Evolutionary conservation across 176 grass and related monocot genomes (phyloP).

Genomic region (Thalia dealbata): DNA sequence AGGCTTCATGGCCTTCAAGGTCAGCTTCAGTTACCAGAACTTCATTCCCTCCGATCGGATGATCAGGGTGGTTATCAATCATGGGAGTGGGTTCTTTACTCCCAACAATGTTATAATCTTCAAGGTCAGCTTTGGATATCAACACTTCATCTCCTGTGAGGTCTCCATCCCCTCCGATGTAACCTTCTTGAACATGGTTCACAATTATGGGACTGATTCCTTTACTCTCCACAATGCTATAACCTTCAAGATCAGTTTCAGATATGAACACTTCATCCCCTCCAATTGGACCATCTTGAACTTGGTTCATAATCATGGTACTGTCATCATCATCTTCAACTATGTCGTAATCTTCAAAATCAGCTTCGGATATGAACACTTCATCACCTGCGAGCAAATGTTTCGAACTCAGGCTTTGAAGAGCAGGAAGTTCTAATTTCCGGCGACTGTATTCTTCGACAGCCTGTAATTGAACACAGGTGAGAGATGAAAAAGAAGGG

Average conservation of each 20-base stretch:
- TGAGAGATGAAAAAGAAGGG: not conserved
- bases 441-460: conserved; percentile 48
- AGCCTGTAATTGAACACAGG: conserved; percentile 34
- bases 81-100: not conserved
- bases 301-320: conserved; percentile 2
- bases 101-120: conserved; percentile 31
- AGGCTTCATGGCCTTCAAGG: conserved; percentile 65
- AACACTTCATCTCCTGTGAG: conserved; percentile 25
- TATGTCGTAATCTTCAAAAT: not conserved
- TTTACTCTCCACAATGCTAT: not conserved
- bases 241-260: conserved; percentile 80
- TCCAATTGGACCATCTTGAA: not conserved
- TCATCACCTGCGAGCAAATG: conserved; percentile 18
- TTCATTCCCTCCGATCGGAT: not conserved
- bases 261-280: conserved; percentile 38
- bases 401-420: conserved; percentile 17
- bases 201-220: not conserved
- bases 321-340: not conserved
- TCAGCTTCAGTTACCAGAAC: conserved; percentile 70
- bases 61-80: too few relatives aligned
- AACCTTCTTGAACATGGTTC: too few relatives aligned
- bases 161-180: conserved; percentile 15
- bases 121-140: conserved; percentile 70
- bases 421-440: conserved; percentile 25
- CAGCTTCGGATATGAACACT: conserved; percentile 1